Evolutionary conservation across 768 basidiomycete genomes (phyloP).

Genomic region (Porpolomopsis calyptriformis): DNA sequence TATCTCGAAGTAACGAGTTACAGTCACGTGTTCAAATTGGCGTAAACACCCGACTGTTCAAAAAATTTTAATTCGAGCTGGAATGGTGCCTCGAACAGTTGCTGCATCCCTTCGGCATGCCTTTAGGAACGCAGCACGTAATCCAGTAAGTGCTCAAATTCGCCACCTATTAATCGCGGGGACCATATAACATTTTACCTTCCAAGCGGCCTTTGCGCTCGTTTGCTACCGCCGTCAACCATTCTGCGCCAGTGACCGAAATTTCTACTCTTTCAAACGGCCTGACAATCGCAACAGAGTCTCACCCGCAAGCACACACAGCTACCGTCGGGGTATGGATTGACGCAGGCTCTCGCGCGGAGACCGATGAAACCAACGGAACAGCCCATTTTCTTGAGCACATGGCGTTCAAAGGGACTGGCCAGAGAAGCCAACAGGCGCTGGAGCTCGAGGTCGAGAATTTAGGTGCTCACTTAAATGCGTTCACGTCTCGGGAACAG

Average conservation of each 20-base stretch:
- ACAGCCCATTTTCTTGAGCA: conserved; percentile 99
- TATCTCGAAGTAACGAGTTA: too few relatives aligned
- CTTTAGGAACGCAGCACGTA: neutral
- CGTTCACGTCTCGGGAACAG: conserved; percentile 97
- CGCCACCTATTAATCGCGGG: too few relatives aligned
- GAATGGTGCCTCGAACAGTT: neutral
- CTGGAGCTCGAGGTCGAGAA: conserved; percentile 98
- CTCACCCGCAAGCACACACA: conserved; percentile 83
- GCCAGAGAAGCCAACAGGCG: conserved; percentile 73
- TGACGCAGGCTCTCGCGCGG: conserved; percentile 93
- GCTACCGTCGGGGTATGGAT: conserved; percentile 99
- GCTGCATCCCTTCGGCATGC: neutral
- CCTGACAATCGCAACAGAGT: conserved; percentile 87
- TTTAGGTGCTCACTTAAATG: conserved; percentile 93
- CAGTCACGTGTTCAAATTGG: too few relatives aligned
- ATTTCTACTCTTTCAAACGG: conserved; percentile 91
- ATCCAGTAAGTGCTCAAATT: too few relatives aligned
- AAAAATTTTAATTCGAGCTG: too few relatives aligned
- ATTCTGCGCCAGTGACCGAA: conserved; percentile 70
- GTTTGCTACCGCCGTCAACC: conserved; percentile 64
- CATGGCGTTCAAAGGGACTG: conserved; percentile 97
- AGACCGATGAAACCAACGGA: conserved; percentile 90
- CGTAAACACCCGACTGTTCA: too few relatives aligned
- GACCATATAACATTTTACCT: too few relatives aligned
- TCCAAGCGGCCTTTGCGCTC: conserved; percentile 54